Conservation (phyloP, 148 eudicot species). For the Chenopodium berlandieri region DNA sequence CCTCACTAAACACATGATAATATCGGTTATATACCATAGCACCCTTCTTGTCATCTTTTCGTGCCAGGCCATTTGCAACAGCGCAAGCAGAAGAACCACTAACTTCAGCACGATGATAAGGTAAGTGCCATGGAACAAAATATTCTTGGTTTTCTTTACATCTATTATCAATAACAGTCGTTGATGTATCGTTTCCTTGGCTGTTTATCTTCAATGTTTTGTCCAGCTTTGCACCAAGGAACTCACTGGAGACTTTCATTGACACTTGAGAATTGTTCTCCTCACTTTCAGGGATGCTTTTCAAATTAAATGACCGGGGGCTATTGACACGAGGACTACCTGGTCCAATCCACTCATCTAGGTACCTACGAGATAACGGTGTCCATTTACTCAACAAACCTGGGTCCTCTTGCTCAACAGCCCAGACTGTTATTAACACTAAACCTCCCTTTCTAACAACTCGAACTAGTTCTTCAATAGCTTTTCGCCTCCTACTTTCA, state of each 20-base stretch:
- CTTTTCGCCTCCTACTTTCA: conserved; percentile 70
- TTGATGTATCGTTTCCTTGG: conserved; percentile 22
- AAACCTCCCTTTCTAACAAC: conserved; percentile 80
- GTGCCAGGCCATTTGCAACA: conserved; percentile 75
- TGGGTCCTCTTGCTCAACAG: conserved; percentile 86
- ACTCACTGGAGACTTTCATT: conserved; percentile 27
- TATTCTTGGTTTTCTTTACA: conserved; percentile 57
- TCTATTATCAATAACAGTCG: conserved; percentile 21
- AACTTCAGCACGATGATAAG: conserved; percentile 95
- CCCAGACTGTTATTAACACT: conserved; percentile 94
- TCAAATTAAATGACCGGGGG: conserved; percentile 44
- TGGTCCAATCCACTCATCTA: conserved; percentile 96
- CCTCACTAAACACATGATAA: conserved; percentile 94
- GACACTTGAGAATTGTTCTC: conserved; percentile 35
- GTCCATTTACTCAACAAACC: conserved; percentile 82
- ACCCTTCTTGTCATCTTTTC: conserved; percentile 94
- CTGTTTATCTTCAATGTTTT: conserved; percentile 16
- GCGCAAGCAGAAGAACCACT: conserved; percentile 83
- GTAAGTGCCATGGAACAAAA: conserved; percentile 98
- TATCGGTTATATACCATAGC: conserved; percentile 92
- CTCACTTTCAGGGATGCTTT: conserved; percentile 85
- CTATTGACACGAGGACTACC: conserved; percentile 65
- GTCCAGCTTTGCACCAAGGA: conserved; percentile 23
- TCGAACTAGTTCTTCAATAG: conserved; percentile 83
- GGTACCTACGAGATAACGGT: conserved; percentile 62